phyloP scores from a whole-genome alignment of 371 early-diverging fungal genomes.

The Rhizopus microsporus region DNA sequence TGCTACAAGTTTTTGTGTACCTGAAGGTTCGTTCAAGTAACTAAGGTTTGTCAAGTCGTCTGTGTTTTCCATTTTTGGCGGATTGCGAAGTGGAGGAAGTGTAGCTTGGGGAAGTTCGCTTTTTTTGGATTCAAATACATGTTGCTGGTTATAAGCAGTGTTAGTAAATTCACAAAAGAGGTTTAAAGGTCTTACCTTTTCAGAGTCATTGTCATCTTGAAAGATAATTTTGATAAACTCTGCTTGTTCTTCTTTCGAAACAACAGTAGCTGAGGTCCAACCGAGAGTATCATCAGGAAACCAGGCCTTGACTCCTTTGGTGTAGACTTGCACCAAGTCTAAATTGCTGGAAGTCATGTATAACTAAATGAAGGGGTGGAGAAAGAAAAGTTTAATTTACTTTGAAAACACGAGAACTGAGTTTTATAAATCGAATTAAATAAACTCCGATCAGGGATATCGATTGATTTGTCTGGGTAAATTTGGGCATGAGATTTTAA shows the following conservation, averaged over 20 bases:
- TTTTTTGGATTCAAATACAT: conserved; percentile 72
- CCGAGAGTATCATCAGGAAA: conserved; percentile 85
- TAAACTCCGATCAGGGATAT: neutral
- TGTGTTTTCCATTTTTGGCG: conserved; percentile 82
- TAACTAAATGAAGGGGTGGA: neutral
- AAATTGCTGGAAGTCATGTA: conserved; percentile 16
- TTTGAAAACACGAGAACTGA: neutral
- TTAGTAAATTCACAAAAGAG: neutral
- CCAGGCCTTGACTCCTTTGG: conserved; percentile 83
- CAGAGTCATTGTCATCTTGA: conserved; percentile 58
- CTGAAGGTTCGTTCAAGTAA: conserved; percentile 89
- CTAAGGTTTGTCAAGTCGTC: conserved; percentile 92
- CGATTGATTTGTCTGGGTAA: too few relatives aligned
- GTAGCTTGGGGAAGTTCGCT: conserved; percentile 68
- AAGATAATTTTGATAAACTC: conserved; percentile 61
- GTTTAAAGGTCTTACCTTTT: conserved; percentile 36
- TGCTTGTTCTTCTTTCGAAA: conserved; percentile 54
- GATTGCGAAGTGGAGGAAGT: conserved; percentile 90
- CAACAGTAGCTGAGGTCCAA: conserved; percentile 78
- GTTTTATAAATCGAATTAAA: neutral
- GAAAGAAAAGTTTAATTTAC: conserved; percentile 7
- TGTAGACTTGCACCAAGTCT: conserved; percentile 54
- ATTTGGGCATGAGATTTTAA: too few relatives aligned
- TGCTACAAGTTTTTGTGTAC: conserved; percentile 40
- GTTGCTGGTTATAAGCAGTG: conserved; percentile 51